These are phyloP conservation scores for Neospermospora avenae DNA, from an alignment of 2,329 filamentous ascomycete species.

Conservation along the genomic window DNA sequence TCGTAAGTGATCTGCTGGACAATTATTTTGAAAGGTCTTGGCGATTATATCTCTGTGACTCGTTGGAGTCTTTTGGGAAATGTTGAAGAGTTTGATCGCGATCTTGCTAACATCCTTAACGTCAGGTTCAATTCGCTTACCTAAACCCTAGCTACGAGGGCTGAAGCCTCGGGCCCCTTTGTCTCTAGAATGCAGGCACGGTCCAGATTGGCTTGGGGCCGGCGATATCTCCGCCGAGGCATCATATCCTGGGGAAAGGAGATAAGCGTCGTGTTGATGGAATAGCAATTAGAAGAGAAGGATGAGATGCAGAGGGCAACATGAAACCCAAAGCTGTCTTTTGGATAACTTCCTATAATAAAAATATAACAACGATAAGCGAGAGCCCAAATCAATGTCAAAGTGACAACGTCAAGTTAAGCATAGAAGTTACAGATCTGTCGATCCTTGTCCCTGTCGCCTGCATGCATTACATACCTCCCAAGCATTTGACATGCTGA, in stretches of 20 bases:
- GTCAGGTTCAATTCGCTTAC: background rate
- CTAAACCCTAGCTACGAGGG: background rate
- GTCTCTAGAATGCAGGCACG: no score
- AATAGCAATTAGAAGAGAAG: background rate
- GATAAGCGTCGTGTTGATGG: no score
- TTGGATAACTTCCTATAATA: no score
- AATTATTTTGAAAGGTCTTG: no score
- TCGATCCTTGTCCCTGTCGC: background rate
- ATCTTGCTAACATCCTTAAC: background rate
- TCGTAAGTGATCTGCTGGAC: no score
- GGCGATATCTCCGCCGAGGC: background rate
- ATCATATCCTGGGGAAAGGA: no score
- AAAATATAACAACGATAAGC: background rate
- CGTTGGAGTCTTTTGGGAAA: background rate
- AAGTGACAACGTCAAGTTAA: background rate
- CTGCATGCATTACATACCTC: background rate
- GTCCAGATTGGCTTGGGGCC: background rate
- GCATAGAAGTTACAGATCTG: background rate
- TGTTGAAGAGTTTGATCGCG: background rate
- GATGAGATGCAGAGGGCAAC: no score
- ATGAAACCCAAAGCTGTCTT: no score
- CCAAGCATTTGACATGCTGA: constrained; percentile 1
- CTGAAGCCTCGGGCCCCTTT: no score
- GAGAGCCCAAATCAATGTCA: background rate
- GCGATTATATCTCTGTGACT: background rate